A percentile compares a stretch with the other conserved stretches of the same genome.
Evolutionary conservation across 2,329 filamentous ascomycete species (phyloP).

Genomic region (Alternaria sp.): DNA sequence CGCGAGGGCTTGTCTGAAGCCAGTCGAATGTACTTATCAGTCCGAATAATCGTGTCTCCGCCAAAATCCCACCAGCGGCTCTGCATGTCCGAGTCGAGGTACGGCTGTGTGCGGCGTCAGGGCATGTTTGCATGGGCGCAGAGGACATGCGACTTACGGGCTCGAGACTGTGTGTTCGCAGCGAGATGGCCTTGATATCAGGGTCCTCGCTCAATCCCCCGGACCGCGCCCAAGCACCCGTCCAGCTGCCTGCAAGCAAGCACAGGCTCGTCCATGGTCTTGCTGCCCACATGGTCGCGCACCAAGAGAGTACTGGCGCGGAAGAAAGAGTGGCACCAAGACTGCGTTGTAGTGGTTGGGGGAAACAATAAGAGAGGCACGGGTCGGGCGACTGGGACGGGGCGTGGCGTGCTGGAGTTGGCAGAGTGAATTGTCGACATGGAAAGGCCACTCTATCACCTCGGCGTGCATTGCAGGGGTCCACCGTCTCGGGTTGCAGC

Average conservation of each 20-base stretch:
- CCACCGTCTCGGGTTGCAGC: conserved; percentile 10
- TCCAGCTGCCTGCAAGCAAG: conserved; percentile 48
- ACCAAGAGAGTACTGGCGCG: conserved; percentile 8
- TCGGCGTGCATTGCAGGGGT: conserved; percentile 37
- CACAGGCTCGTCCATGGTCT: conserved; percentile 45
- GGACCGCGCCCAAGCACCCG: conserved; percentile 32
- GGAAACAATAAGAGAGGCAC: conserved; percentile 23
- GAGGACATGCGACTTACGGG: conserved; percentile 65
- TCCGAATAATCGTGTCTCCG: conserved; percentile 85
- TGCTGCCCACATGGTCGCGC: conserved; percentile 43
- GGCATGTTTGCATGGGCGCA: neutral
- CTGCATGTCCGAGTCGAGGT: conserved; percentile 97
- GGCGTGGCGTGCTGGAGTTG: conserved; percentile 31
- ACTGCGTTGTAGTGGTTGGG: conserved; percentile 32
- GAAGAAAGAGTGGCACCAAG: conserved; percentile 38
- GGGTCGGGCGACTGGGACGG: conserved; percentile 35
- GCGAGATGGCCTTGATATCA: conserved; percentile 71
- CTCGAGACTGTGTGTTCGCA: conserved; percentile 84
- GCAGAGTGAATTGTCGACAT: conserved; percentile 14
- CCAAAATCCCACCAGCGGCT: conserved; percentile 99
- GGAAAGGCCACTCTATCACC: conserved; percentile 24
- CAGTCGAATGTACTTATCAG: conserved; percentile 84
- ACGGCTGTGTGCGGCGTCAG: conserved; percentile 67
- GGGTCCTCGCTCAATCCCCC: conserved; percentile 45
- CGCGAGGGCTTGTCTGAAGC: conserved; percentile 90